phyloP scores from a whole-genome alignment of 345 rosid genomes.

The Lepidium africanum region DNA sequence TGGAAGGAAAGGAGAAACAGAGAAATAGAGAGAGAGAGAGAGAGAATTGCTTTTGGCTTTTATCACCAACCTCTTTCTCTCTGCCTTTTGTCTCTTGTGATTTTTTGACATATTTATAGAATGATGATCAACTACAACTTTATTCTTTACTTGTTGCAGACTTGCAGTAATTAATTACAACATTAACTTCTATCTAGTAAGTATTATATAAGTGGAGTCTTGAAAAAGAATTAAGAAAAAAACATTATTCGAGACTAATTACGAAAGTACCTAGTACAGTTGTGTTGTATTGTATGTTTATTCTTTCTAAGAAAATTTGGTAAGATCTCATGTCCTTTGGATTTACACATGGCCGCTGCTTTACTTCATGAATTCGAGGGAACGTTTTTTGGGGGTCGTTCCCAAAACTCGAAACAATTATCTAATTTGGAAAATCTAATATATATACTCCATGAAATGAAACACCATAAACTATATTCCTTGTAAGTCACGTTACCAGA shows the following conservation, averaged over 20 bases:
- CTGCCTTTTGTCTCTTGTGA: constrained; percentile 30
- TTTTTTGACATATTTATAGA: constrained; percentile 24
- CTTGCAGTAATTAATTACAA: neutral
- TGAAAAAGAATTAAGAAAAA: too few species aligned
- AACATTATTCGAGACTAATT: neutral
- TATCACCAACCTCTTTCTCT: constrained; percentile 42
- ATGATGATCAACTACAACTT: neutral
- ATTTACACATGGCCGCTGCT: constrained; percentile 13
- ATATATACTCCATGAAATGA: neutral
- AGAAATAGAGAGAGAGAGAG: neutral
- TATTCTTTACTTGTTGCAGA: neutral
- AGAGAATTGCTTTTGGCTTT: constrained; percentile 40
- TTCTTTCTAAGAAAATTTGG: constrained; percentile 17
- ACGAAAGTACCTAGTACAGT: constrained; percentile 6
- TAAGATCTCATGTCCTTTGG: constrained; percentile 17
- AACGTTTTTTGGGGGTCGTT: neutral
- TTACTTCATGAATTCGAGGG: neutral
- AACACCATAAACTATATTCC: neutral
- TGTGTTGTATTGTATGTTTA: neutral
- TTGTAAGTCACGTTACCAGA: constrained; percentile 1
- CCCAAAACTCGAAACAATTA: neutral
- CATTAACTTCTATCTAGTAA: neutral
- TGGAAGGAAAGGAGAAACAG: constrained; percentile 27
- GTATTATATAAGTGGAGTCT: neutral
- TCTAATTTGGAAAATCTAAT: neutral